These are phyloP conservation scores for Magnaporthiopsis incrustans DNA, from an alignment of 2,329 filamentous ascomycete species.

Conservation along the genomic window DNA sequence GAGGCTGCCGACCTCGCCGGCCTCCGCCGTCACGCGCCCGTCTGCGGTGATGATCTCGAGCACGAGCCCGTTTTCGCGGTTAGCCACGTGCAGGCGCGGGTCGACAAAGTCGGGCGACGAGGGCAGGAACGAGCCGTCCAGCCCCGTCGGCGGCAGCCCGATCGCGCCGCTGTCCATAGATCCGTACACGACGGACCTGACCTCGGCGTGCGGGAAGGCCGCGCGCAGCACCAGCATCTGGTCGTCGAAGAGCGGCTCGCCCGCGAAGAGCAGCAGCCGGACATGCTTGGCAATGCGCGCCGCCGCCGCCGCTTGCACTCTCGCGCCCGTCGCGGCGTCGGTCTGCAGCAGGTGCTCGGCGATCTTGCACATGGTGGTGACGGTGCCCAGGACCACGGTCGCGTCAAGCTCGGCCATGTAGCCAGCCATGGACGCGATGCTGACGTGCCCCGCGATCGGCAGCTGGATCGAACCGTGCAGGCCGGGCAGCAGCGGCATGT, in stretches of 20 bases:
- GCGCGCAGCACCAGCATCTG: constrained; percentile 1
- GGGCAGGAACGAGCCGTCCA: too few relatives aligned
- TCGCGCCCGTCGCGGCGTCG: not conserved
- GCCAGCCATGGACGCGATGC: constrained; percentile 3
- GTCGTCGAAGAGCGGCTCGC: constrained; percentile 8
- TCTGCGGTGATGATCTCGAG: not conserved
- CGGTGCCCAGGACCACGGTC: constrained; percentile 6
- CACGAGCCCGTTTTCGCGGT: not conserved
- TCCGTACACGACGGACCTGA: constrained; percentile 7
- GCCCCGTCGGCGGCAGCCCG: constrained; percentile 3
- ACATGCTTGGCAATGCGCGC: not conserved
- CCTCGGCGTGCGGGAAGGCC: constrained; percentile 4
- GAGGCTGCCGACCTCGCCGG: not conserved
- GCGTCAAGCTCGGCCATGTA: constrained; percentile 4
- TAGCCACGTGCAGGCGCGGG: too few relatives aligned
- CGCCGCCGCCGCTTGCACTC: too few relatives aligned
- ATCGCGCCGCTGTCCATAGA: constrained; percentile 7
- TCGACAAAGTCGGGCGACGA: too few relatives aligned
- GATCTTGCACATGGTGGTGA: constrained; percentile 9
- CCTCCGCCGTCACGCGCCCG: not conserved
- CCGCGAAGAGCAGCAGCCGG: constrained; percentile 8
- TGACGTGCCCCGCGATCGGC: constrained; percentile 5
- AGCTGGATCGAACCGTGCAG: constrained; percentile 4
- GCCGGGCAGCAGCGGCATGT: not conserved
- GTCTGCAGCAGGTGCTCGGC: not conserved